phyloP scores from a whole-genome alignment of 2,329 filamentous ascomycete genomes.

The Fusarium sp. region DNA sequence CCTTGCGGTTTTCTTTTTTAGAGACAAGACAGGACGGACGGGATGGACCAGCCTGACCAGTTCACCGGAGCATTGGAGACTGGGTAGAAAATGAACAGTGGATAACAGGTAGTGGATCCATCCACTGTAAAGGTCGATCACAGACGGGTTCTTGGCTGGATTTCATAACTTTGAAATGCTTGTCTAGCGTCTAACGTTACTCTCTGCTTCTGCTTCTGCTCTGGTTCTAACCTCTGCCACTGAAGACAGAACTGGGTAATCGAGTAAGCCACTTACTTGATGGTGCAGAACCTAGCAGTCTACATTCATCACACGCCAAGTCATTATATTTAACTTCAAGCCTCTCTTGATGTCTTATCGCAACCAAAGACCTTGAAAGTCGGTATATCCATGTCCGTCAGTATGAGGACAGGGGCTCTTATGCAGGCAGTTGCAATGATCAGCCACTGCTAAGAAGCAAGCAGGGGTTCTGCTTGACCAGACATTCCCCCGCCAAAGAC shows the following conservation, averaged over 20 bases:
- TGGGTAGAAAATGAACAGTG: neutral
- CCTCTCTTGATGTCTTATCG: neutral
- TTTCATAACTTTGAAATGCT: constrained; percentile 18
- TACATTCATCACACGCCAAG: neutral
- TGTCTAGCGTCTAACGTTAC: constrained; percentile 2
- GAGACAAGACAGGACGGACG: constrained; percentile 20
- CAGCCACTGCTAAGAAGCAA: constrained; percentile 4
- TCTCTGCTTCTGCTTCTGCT: neutral
- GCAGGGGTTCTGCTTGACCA: constrained; percentile 12
- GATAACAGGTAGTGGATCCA: neutral
- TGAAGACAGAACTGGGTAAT: neutral
- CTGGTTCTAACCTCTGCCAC: neutral
- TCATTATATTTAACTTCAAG: neutral
- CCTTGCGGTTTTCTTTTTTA: constrained; percentile 16
- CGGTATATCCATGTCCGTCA: constrained; percentile 3
- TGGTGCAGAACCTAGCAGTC: neutral
- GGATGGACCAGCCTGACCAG: constrained; percentile 26
- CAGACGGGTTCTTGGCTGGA: constrained; percentile 7
- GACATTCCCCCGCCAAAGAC: constrained; percentile 11
- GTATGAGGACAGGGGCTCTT: neutral
- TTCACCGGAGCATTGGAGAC: constrained; percentile 12
- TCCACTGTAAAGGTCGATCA: constrained; percentile 18
- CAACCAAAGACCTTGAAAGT: neutral
- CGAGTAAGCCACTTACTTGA: constrained; percentile 1
- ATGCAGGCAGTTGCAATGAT: neutral